A percentile compares a stretch with the other conserved stretches of the same genome.
phyloP scores from a whole-genome alignment of 805 yeast genomes.

The Lipomyces oligophaga region DNA sequence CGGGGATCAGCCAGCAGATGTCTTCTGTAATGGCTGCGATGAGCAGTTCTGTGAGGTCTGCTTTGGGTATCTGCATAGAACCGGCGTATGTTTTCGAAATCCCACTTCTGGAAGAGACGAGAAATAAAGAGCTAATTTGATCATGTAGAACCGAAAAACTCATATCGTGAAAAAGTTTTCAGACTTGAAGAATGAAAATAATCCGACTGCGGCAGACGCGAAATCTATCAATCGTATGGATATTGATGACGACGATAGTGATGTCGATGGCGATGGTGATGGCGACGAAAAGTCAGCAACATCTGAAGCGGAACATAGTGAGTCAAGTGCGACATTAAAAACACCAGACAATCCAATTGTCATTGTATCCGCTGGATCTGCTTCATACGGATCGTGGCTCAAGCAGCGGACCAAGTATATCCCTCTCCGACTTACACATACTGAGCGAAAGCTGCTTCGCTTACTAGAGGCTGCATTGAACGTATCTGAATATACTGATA shows the following conservation, averaged over 20 bases:
- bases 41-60: slow-evolving; percentile 70
- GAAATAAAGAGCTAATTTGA: too few species aligned
- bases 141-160: slow-evolving; percentile 44
- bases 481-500: not conserved
- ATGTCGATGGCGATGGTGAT: too few species aligned
- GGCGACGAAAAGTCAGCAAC: too few species aligned
- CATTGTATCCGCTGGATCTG: slow-evolving; percentile 27
- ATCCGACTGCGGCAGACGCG: slow-evolving; percentile 26
- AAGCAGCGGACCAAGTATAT: slow-evolving; percentile 45
- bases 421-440: slow-evolving; percentile 63
- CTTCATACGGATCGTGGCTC: slow-evolving; percentile 24
- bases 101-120: too few species aligned
- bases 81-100: slow-evolving; percentile 48
- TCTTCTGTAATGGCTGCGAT: slow-evolving; percentile 58
- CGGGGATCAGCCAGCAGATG: slow-evolving; percentile 64
- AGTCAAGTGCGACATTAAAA: not conserved
- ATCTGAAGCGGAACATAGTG: too few species aligned
- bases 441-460: slow-evolving; percentile 65
- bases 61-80: slow-evolving; percentile 62
- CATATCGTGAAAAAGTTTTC: slow-evolving; percentile 41
- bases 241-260: slow-evolving; percentile 24
- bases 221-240: slow-evolving; percentile 17
- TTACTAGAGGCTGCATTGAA: slow-evolving; percentile 33
- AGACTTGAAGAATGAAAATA: slow-evolving; percentile 18
- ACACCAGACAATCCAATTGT: slow-evolving; percentile 23